Evolutionary conservation across 768 basidiomycete species (phyloP).

Genomic region (Boletus huronensis): DNA sequence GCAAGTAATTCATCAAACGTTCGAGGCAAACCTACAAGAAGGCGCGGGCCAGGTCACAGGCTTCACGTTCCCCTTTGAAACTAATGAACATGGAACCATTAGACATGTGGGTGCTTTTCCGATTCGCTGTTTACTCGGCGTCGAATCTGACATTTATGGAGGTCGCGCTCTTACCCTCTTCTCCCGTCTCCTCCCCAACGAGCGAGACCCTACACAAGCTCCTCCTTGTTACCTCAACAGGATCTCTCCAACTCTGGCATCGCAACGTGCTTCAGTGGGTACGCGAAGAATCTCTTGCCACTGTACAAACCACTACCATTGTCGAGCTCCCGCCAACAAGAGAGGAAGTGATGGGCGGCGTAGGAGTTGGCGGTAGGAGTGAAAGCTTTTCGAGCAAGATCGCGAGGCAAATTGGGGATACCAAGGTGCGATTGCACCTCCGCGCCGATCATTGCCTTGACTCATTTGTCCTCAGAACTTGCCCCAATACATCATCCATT

Average conservation of each 20-base stretch:
- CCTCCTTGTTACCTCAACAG: slow-evolving; percentile 68
- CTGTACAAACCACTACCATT: slow-evolving; percentile 60
- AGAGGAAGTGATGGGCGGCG: slow-evolving; percentile 21
- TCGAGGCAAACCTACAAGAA: slow-evolving; percentile 45
- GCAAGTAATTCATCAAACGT: slow-evolving; percentile 54
- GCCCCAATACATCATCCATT: slow-evolving; percentile 63
- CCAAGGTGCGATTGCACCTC: slow-evolving; percentile 41
- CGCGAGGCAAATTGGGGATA: slow-evolving; percentile 54
- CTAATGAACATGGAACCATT: slow-evolving; percentile 63
- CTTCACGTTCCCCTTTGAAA: slow-evolving; percentile 64
- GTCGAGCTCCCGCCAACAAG: slow-evolving; percentile 70
- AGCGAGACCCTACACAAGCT: slow-evolving; percentile 38
- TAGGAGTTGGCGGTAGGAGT: background rate
- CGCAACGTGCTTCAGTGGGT: slow-evolving; percentile 62
- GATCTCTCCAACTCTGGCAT: slow-evolving; percentile 73
- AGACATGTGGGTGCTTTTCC: slow-evolving; percentile 46
- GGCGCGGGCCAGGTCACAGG: slow-evolving; percentile 47
- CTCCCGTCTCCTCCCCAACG: slow-evolving; percentile 34
- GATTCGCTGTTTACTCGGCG: background rate
- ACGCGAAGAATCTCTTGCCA: slow-evolving; percentile 75
- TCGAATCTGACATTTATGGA: slow-evolving; percentile 19
- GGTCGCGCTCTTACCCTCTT: slow-evolving; percentile 50
- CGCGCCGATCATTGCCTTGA: background rate
- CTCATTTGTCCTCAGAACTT: slow-evolving; percentile 47
- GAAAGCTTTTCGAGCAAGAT: slow-evolving; percentile 54